Evolutionary conservation across 1,284 basidiomycete genomes (phyloP).

Genomic region (Ceratobasidium sp.): DNA sequence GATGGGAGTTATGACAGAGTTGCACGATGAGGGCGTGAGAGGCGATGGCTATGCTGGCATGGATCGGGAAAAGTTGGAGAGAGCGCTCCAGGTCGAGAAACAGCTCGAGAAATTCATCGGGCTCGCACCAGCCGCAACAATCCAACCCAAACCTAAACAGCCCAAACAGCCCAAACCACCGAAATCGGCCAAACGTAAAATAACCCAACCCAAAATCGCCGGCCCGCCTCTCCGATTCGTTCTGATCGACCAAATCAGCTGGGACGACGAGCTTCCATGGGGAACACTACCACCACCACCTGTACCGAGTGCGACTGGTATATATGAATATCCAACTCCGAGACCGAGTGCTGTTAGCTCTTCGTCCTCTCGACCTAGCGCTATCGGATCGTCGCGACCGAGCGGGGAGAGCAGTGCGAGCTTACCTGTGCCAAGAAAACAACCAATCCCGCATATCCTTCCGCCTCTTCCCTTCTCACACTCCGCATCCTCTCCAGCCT

Average conservation of each 20-base stretch:
- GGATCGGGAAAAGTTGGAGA: not conserved
- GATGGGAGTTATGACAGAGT: not conserved
- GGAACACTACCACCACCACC: conserved; percentile 29
- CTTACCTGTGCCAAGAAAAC: not conserved
- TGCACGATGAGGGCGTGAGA: not conserved
- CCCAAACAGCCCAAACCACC: not conserved
- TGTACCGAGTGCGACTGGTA: not conserved
- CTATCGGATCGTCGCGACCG: not conserved
- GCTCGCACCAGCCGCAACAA: not conserved
- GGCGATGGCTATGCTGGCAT: not conserved
- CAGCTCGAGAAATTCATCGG: conserved; percentile 35
- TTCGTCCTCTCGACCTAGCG: not conserved
- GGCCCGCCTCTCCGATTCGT: conserved; percentile 39
- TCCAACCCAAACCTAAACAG: not conserved
- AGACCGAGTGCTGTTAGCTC: too few species aligned
- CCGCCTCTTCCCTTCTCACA: conserved; percentile 8
- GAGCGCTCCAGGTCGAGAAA: conserved; percentile 1
- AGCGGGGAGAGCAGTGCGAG: conserved; percentile 14
- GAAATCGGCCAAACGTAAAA: conserved; percentile 2
- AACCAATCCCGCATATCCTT: not conserved
- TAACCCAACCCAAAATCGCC: not conserved
- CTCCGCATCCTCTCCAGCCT: not conserved
- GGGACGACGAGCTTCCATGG: conserved; percentile 32
- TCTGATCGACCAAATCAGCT: conserved; percentile 37
- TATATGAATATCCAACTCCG: not conserved